Evolutionary conservation across 768 basidiomycete genomes (phyloP).

Genomic region (Amanita brunnescens): DNA sequence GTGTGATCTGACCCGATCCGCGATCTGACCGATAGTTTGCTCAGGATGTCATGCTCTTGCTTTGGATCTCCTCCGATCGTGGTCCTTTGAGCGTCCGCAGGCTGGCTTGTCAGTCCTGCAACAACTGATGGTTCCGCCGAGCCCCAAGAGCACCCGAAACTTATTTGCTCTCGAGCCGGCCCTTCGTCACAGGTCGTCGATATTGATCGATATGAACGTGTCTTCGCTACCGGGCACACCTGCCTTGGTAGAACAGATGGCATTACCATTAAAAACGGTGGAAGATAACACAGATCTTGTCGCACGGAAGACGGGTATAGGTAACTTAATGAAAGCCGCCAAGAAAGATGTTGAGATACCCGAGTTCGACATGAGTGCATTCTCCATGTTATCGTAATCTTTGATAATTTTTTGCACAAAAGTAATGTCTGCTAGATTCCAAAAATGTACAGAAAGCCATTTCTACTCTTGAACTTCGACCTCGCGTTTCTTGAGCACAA

Average conservation of each 20-base stretch:
- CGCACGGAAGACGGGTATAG: slow-evolving; percentile 65
- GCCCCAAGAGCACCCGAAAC: slow-evolving; percentile 34
- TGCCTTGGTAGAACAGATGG: slow-evolving; percentile 13
- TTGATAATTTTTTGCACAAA: background rate
- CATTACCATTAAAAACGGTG: slow-evolving; percentile 24
- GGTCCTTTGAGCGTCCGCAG: slow-evolving; percentile 85
- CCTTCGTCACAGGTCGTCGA: slow-evolving; percentile 57
- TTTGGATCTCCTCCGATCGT: slow-evolving; percentile 79
- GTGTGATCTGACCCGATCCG: background rate
- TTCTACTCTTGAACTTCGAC: slow-evolving; percentile 47
- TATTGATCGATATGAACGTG: slow-evolving; percentile 87
- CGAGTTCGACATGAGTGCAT: slow-evolving; percentile 82
- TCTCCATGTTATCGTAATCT: slow-evolving; percentile 35
- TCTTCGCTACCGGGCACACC: slow-evolving; percentile 51
- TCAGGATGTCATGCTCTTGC: slow-evolving; percentile 90
- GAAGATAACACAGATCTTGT: slow-evolving; percentile 51
- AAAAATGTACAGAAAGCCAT: background rate
- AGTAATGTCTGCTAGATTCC: background rate
- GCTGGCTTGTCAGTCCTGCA: slow-evolving; percentile 17
- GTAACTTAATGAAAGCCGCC: slow-evolving; percentile 83
- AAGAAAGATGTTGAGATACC: slow-evolving; percentile 80
- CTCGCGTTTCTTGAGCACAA: slow-evolving; percentile 86
- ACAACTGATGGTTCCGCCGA: slow-evolving; percentile 31
- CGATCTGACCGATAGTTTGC: background rate
- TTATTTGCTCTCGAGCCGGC: slow-evolving; percentile 43